These are phyloP conservation scores for Parathielavia hyrcaniae DNA, from an alignment of 495 filamentous ascomycete species.

Conservation along the genomic window DNA sequence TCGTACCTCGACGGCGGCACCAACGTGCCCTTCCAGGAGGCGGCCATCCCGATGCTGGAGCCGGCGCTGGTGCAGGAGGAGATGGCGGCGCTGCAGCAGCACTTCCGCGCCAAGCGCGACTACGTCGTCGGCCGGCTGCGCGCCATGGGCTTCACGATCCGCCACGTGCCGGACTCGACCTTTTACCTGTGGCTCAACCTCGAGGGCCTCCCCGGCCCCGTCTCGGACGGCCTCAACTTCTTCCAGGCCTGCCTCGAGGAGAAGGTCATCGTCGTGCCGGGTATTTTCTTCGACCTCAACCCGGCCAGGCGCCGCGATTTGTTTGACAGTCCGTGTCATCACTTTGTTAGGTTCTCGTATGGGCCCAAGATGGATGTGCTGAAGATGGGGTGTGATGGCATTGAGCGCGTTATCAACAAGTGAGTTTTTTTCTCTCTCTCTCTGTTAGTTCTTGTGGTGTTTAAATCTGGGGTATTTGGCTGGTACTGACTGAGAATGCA, in stretches of 20 bases:
- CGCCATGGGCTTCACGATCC: slow-evolving; percentile 77
- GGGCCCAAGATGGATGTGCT: slow-evolving; percentile 85
- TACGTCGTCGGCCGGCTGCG: slow-evolving; percentile 71
- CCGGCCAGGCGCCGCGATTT: slow-evolving; percentile 82
- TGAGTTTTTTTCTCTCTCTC: slow-evolving; percentile 22
- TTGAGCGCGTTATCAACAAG: slow-evolving; percentile 75
- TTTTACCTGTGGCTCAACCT: slow-evolving; percentile 72
- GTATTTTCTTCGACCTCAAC: slow-evolving; percentile 90
- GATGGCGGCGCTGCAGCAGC: slow-evolving; percentile 80
- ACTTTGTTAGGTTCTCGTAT: slow-evolving; percentile 87
- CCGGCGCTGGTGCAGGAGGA: slow-evolving; percentile 71
- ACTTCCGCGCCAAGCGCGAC: slow-evolving; percentile 87
- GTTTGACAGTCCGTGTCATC: slow-evolving; percentile 93
- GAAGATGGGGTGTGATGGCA: slow-evolving; percentile 77
- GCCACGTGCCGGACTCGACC: slow-evolving; percentile 75
- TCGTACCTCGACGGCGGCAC: slow-evolving; percentile 94
- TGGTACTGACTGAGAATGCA: neutral
- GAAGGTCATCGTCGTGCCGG: slow-evolving; percentile 92
- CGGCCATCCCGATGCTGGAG: slow-evolving; percentile 86
- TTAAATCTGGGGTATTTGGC: neutral
- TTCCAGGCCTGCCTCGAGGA: slow-evolving; percentile 87
- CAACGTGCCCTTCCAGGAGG: slow-evolving; percentile 93
- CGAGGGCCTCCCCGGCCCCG: slow-evolving; percentile 59
- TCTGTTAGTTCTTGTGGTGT: neutral
- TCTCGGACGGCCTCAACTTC: slow-evolving; percentile 91